phyloP scores from a whole-genome alignment of 441 rosid species.

The Theobroma grandiflorum region DNA sequence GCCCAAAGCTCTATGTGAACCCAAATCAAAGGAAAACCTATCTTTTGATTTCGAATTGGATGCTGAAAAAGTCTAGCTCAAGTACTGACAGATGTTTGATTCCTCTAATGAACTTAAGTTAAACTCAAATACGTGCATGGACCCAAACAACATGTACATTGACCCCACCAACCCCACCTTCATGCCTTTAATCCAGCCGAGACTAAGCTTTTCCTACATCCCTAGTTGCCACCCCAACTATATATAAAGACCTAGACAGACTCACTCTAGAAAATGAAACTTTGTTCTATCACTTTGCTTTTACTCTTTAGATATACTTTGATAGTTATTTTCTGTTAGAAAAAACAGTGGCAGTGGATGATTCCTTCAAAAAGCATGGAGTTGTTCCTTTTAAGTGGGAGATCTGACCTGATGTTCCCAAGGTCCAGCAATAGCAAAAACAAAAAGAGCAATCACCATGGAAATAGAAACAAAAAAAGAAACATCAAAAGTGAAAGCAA shows the following conservation, averaged over 20 bases:
- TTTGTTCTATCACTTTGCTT: neutral
- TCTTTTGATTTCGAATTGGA: slow-evolving; percentile 20
- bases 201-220: slow-evolving; percentile 31
- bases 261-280: neutral
- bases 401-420: slow-evolving; percentile 96
- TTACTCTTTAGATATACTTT: neutral
- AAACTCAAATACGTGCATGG: slow-evolving; percentile 50
- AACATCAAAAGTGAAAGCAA: slow-evolving; percentile 21
- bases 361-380: slow-evolving; percentile 81
- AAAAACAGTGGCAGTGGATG: slow-evolving; percentile 55
- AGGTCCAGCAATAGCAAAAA: slow-evolving; percentile 51
- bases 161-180: slow-evolving; percentile 64
- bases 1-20: neutral
- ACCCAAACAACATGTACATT: slow-evolving; percentile 31
- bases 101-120: slow-evolving; percentile 38
- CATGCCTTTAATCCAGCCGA: slow-evolving; percentile 78
- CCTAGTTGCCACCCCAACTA: slow-evolving; percentile 22
- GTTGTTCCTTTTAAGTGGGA: slow-evolving; percentile 94
- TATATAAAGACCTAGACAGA: slow-evolving; percentile 33
- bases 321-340: slow-evolving; percentile 25
- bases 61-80: neutral
- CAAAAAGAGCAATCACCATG: slow-evolving; percentile 22
- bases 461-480: slow-evolving; percentile 36
- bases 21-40: neutral
- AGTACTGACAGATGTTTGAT: neutral